Evolutionary conservation across 257 asterid species (phyloP).

Genomic region (Nicotiana noctiflora): DNA sequence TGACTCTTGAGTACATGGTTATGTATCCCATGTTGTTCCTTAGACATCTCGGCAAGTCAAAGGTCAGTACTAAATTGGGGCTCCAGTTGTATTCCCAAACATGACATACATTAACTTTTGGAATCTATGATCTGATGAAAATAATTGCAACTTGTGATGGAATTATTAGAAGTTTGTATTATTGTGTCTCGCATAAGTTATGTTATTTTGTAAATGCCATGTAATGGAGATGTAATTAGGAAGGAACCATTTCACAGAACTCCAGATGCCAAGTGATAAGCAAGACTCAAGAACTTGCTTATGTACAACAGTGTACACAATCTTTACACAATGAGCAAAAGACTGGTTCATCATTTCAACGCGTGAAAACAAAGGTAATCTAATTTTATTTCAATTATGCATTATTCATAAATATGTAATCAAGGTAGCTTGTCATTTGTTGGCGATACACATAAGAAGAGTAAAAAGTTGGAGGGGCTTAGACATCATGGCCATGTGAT

Average conservation of each 20-base stretch:
- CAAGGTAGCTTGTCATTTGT: background rate
- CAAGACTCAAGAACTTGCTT: background rate
- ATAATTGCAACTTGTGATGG: too few species aligned
- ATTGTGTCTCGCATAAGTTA: background rate
- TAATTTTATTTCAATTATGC: background rate
- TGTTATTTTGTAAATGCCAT: background rate
- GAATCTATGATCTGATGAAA: background rate
- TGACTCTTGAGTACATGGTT: background rate
- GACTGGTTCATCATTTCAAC: background rate
- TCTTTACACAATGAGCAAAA: background rate
- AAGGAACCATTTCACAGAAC: background rate
- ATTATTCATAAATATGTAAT: background rate
- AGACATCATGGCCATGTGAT: conserved; percentile 36
- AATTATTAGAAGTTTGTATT: background rate
- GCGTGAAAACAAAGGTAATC: background rate
- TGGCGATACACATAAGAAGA: conserved; percentile 15
- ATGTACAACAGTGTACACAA: background rate
- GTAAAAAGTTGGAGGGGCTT: conserved; percentile 22
- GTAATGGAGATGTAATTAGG: background rate
- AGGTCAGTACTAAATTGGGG: background rate
- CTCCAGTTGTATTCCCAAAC: background rate
- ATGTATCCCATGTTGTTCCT: background rate
- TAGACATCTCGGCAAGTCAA: background rate
- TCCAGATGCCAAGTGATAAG: background rate
- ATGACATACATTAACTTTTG: background rate